Evolutionary conservation across 1,139 yeast genomes (phyloP).

Genomic region (Saccharomycopsis hybrid): DNA sequence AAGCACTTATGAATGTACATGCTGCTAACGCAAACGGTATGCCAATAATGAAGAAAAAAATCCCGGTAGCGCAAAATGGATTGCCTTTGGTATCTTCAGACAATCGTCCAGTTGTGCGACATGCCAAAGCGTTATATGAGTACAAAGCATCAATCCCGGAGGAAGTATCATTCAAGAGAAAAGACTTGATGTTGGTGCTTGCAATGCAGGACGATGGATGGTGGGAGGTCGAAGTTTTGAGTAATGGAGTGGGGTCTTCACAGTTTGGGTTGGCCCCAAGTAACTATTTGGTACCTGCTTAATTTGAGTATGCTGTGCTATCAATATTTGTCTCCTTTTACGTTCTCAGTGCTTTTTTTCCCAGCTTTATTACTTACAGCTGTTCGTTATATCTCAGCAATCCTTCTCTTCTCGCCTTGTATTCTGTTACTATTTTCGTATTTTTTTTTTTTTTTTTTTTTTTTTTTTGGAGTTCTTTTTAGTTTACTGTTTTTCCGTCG

Average conservation of each 20-base stretch:
- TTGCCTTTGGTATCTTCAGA: constrained; percentile 36
- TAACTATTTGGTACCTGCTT: constrained; percentile 46
- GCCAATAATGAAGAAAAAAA: no score
- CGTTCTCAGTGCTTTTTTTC: no score
- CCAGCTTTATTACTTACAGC: no score
- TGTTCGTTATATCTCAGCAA: no score
- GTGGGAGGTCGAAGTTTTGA: constrained; percentile 77
- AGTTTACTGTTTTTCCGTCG: no score
- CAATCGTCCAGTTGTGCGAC: constrained; percentile 47
- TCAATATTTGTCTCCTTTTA: no score
- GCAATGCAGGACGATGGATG: constrained; percentile 83
- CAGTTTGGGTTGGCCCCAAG: constrained; percentile 70
- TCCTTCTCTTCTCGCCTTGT: no score
- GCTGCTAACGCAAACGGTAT: background rate
- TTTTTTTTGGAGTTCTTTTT: no score
- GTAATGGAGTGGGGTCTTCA: constrained; percentile 28
- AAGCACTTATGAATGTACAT: background rate
- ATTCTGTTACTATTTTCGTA: no score
- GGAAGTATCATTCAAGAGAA: constrained; percentile 67
- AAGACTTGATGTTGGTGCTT: constrained; percentile 64
- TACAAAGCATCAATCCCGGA: constrained; percentile 76
- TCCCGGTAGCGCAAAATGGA: constrained; percentile 23
- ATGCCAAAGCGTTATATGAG: constrained; percentile 63
- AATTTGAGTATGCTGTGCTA: no score
- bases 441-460: no score